phyloP scores from a whole-genome alignment of 257 asterid species.

The Cruciata laevipes region DNA sequence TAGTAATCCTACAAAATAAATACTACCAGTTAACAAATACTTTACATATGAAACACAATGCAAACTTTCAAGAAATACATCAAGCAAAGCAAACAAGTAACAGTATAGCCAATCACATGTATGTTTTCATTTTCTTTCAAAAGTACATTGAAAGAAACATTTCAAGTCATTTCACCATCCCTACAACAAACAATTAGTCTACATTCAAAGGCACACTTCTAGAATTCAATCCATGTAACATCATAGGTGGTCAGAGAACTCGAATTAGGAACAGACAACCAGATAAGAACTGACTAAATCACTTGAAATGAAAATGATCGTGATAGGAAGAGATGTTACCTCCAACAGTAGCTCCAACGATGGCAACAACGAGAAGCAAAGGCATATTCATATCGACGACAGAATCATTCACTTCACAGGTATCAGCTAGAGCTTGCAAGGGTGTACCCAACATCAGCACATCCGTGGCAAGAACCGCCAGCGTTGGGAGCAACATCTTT shows the following conservation, averaged over 20 bases:
- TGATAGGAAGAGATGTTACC: constrained; percentile 36
- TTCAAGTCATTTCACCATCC: not conserved
- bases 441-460: constrained; percentile 55
- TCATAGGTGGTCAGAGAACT: not conserved
- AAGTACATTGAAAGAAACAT: not conserved
- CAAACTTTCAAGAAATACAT: not conserved
- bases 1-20: constrained; percentile 55
- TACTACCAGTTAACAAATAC: not conserved
- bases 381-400: constrained; percentile 75
- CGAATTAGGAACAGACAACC: not conserved
- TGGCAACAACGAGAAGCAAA: constrained; percentile 72
- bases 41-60: not conserved
- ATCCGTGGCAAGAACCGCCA: constrained; percentile 39
- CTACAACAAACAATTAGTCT: not conserved
- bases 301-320: constrained; percentile 4
- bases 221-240: constrained; percentile 2
- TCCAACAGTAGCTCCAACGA: constrained; percentile 94
- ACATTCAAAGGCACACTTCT: not conserved
- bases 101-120: not conserved
- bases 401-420: constrained; percentile 66
- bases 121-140: not conserved
- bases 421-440: constrained; percentile 73
- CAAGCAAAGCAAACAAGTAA: not conserved
- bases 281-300: not conserved
- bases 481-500: constrained; percentile 18